Evolutionary conservation across 305 asterid species (phyloP), one percentile per base, ranked within the genome.

Genomic region (Vinca major): DNA sequence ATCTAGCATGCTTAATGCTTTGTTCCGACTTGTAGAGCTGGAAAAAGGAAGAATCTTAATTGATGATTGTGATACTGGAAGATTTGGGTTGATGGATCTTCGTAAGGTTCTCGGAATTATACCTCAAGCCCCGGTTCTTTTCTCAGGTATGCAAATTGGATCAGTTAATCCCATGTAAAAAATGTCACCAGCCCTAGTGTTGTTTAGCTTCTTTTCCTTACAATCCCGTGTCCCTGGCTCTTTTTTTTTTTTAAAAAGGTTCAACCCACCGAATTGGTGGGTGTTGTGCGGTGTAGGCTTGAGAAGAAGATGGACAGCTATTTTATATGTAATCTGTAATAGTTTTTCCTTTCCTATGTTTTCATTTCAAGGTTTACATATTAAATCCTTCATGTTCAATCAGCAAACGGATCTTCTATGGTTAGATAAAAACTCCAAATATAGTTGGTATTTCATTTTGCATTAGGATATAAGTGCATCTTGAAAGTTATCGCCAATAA

Each of bases 101-200:
- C 97, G 97, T 44, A 86, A 84, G 75, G 97, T 87, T 79, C 96
- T 93, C 48, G 86, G 96, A 66, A 90, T 93, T 73, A 90, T 93
- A 79, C 98, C 98, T 7, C 98, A 93, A 69, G 84, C 97, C 7
- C 98, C 98, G 10, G 96, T 93, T 79, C 89, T 90, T 71, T 93
- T 88, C 84, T 93, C 96, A 68, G 97, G 98, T 92, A 77, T n/a
- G 20, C 45, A 57, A 48, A 17, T 44, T 67, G 39, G 26, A 44
- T 19, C 40, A 16, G 20, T 9, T 41, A 57, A 17, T 20, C 49
- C 10, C 17, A 61, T 44, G 26, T 11, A 14, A 69, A 3, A 40
- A 53, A 2, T 44, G 4, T 5, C 16, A 11, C 13, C 16, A 53
- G 60, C 40, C 36, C 5, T 16, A 21, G 33, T 44, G 40, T 41